These are phyloP conservation scores for Solanum lignicaule DNA, from an alignment of 257 asterid species.

Conservation along the genomic window DNA sequence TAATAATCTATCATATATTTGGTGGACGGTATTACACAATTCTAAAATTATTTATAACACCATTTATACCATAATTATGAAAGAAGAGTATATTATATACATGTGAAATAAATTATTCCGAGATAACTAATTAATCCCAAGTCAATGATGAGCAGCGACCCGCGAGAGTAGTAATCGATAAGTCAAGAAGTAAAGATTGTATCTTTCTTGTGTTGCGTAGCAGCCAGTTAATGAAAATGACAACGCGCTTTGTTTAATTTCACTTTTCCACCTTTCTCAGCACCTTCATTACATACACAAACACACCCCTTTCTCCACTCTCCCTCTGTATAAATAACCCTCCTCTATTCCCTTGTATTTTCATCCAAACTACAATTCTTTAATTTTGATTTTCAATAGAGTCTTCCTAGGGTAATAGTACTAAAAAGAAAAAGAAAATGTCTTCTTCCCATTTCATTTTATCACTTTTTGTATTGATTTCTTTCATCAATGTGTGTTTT, in stretches of 20 bases:
- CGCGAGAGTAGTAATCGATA: not conserved
- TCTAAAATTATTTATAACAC: not conserved
- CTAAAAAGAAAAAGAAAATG: not conserved
- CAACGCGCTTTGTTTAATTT: not conserved
- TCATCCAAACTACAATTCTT: not conserved
- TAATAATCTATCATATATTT: too few relatives aligned
- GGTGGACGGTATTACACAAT: too few relatives aligned
- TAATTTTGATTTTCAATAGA: not conserved
- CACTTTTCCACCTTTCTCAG: not conserved
- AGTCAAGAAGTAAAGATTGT: not conserved
- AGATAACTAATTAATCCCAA: too few relatives aligned
- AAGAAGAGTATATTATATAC: too few relatives aligned
- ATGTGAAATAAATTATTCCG: too few relatives aligned
- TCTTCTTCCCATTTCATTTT: not conserved
- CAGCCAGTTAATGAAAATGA: not conserved
- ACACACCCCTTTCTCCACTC: not conserved
- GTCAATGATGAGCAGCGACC: not conserved
- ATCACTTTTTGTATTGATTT: not conserved
- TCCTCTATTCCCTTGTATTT: not conserved
- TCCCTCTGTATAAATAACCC: not conserved
- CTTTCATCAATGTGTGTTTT: not conserved
- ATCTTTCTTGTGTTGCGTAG: not conserved
- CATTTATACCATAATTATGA: accelerated
- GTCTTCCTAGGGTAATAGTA: not conserved
- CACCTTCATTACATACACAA: not conserved